phyloP scores from a whole-genome alignment of 2,329 filamentous ascomycete species.

The Aspergillus intermedius region DNA sequence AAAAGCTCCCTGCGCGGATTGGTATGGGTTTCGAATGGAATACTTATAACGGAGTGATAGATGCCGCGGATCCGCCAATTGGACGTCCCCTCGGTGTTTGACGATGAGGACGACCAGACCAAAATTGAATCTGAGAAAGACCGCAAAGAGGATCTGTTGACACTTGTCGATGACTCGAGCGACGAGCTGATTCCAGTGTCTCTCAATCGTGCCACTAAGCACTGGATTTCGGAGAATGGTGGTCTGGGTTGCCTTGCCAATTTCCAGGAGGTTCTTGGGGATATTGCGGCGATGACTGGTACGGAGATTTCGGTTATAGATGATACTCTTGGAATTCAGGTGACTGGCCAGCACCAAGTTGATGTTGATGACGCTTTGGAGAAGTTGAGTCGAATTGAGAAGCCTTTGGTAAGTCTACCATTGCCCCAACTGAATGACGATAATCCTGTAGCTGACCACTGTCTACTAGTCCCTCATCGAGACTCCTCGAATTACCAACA shows the following conservation, averaged over 20 bases:
- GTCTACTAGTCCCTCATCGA: conserved; percentile 13
- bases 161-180: conserved; percentile 11
- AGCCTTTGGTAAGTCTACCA: conserved; percentile 18
- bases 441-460: neutral
- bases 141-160: conserved; percentile 5
- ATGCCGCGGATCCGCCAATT: conserved; percentile 23
- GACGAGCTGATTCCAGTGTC: conserved; percentile 9
- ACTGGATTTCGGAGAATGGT: conserved; percentile 17
- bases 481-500: conserved; percentile 13
- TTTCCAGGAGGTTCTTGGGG: conserved; percentile 14
- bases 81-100: conserved; percentile 11
- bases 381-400: conserved; percentile 22
- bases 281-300: conserved; percentile 20
- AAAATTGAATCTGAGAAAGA: conserved; percentile 1
- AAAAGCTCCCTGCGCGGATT: neutral
- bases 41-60: conserved; percentile 3
- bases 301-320: conserved; percentile 19
- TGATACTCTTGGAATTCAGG: conserved; percentile 16
- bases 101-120: conserved; percentile 3
- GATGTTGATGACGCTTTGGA: conserved; percentile 24
- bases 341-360: conserved; percentile 15
- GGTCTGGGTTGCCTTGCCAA: conserved; percentile 19
- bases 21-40: neutral
- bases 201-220: conserved; percentile 10
- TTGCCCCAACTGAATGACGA: neutral